phyloP scores from a whole-genome alignment of 495 filamentous ascomycete genomes.

The Penicillium tannophilum region DNA sequence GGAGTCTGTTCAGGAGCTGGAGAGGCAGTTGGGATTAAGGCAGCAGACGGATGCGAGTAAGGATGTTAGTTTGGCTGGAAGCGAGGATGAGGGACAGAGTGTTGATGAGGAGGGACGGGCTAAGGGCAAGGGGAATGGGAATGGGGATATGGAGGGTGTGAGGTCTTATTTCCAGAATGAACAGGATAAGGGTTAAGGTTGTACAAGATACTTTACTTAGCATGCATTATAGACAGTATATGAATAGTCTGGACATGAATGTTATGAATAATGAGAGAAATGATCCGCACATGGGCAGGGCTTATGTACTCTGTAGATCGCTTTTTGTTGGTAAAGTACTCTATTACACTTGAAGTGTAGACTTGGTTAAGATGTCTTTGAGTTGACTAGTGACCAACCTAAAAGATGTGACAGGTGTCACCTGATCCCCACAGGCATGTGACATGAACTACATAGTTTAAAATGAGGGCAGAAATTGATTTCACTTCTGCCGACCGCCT shows the following conservation, averaged over 20 bases:
- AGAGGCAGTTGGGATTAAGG: constrained; percentile 67
- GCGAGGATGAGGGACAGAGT: constrained; percentile 45
- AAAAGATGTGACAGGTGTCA: too few relatives aligned
- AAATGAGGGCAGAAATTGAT: too few relatives aligned
- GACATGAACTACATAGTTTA: too few relatives aligned
- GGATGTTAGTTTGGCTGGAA: constrained; percentile 67
- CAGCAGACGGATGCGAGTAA: constrained; percentile 60
- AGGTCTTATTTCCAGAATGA: constrained; percentile 29
- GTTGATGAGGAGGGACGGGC: constrained; percentile 20
- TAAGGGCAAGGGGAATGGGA: constrained; percentile 14
- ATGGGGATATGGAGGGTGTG: constrained; percentile 32
- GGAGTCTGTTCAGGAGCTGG: constrained; percentile 28
- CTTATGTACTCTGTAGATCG: background rate
- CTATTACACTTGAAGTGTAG: too few relatives aligned
- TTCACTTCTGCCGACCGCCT: too few relatives aligned
- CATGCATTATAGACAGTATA: constrained; percentile 5
- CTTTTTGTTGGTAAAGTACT: background rate
- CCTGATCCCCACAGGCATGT: too few relatives aligned
- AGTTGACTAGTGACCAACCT: too few relatives aligned
- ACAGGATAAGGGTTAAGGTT: background rate
- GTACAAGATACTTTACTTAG: background rate
- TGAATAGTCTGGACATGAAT: background rate
- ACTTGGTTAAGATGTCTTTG: too few relatives aligned
- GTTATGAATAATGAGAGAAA: constrained; percentile 14
- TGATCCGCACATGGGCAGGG: constrained; percentile 6